Evolutionary conservation across 2,329 filamentous ascomycete species (phyloP).

Genomic region (Camillea tinctor): DNA sequence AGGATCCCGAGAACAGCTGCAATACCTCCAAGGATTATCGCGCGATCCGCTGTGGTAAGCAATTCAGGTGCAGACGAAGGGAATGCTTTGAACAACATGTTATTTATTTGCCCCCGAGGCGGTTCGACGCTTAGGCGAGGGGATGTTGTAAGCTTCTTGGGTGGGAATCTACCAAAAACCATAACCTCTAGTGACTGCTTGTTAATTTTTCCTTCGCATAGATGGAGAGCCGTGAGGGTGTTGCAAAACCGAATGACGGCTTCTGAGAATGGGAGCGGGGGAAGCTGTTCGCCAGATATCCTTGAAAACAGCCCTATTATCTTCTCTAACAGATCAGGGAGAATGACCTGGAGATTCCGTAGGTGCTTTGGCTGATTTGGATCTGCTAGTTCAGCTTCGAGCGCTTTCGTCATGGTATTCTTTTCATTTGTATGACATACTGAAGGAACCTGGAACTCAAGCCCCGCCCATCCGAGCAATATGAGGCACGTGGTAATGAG

Average conservation of each 20-base stretch:
- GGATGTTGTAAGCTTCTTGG: conserved; percentile 48
- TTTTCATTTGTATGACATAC: conserved; percentile 55
- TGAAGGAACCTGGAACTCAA: conserved; percentile 75
- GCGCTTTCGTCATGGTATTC: conserved; percentile 33
- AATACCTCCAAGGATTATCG: conserved; percentile 80
- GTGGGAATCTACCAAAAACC: conserved; percentile 59
- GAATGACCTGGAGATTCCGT: conserved; percentile 53
- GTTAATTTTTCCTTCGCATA: conserved; percentile 62
- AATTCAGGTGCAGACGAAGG: conserved; percentile 65
- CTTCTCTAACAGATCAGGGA: conserved; percentile 74
- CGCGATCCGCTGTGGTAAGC: conserved; percentile 71
- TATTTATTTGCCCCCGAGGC: conserved; percentile 62
- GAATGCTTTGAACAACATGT: conserved; percentile 66
- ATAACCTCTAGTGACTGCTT: conserved; percentile 62
- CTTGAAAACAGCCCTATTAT: conserved; percentile 73
- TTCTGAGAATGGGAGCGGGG: conserved; percentile 70
- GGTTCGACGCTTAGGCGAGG: conserved; percentile 56
- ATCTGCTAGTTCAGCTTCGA: conserved; percentile 40
- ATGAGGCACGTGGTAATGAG: conserved; percentile 79
- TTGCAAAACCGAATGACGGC: conserved; percentile 72
- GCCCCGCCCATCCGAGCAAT: conserved; percentile 77
- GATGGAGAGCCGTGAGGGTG: conserved; percentile 64
- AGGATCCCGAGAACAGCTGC: conserved; percentile 79
- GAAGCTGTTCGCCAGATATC: conserved; percentile 68
- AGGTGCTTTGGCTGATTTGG: conserved; percentile 51